These are phyloP conservation scores for Leishmania braziliensis DNA, from an alignment of 208 protist genomes.

Conservation along the genomic window DNA sequence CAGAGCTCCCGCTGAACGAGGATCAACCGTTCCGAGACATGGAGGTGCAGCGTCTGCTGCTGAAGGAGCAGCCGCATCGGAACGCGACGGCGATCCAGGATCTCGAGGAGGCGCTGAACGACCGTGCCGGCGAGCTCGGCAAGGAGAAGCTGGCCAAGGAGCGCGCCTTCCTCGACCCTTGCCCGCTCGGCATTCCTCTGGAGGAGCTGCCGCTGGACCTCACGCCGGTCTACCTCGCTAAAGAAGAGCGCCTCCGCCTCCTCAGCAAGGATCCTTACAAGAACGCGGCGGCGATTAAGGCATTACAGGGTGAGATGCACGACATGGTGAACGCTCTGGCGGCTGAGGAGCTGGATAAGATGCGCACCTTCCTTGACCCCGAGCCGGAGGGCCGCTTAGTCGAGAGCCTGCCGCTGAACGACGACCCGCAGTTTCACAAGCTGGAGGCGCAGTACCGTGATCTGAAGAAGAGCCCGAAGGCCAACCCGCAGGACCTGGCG, in stretches of 20 bases:
- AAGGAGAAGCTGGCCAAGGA: constrained; percentile 57
- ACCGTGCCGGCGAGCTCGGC: constrained; percentile 63
- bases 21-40: constrained; percentile 66
- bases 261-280: constrained; percentile 50
- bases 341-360: constrained; percentile 55
- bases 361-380: constrained; percentile 67
- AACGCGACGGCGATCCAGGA: constrained; percentile 57
- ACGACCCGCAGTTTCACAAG: constrained; percentile 58
- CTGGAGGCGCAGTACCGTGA: constrained; percentile 63
- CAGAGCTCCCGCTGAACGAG: constrained; percentile 54
- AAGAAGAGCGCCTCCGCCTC: constrained; percentile 64
- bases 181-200: constrained; percentile 62
- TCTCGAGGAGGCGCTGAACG: constrained; percentile 74
- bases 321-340: constrained; percentile 55
- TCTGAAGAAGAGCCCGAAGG: constrained; percentile 52
- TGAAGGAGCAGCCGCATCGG: constrained; percentile 48
- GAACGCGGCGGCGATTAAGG: constrained; percentile 49
- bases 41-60: constrained; percentile 57
- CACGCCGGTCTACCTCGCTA: constrained; percentile 47
- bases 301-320: constrained; percentile 58
- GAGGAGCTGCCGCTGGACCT: constrained; percentile 67
- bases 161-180: constrained; percentile 65
- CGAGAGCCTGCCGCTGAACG: constrained; percentile 64
- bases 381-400: constrained; percentile 70
- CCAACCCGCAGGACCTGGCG: constrained; percentile 56